These are phyloP conservation scores for Pichia sp. DNA, from an alignment of 1,139 yeast species.

Conservation along the genomic window DNA sequence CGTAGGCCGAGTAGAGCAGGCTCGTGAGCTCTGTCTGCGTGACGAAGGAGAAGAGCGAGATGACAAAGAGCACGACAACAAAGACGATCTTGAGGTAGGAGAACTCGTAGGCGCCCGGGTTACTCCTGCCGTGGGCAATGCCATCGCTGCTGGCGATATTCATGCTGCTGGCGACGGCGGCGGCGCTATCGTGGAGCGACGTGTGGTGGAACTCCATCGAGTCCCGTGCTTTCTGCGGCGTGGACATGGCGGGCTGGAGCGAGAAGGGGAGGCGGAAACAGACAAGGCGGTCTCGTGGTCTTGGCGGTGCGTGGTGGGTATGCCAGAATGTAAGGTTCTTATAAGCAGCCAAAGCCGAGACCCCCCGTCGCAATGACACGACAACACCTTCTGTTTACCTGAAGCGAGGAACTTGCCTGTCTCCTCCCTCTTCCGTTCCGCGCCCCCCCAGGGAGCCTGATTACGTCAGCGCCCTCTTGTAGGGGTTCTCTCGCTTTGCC, in stretches of 20 bases:
- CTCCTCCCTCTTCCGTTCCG: too few relatives aligned
- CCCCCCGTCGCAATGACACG: too few relatives aligned
- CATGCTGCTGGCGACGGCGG: background rate
- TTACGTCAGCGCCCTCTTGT: too few relatives aligned
- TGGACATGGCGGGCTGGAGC: background rate
- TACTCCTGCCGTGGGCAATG: too few relatives aligned
- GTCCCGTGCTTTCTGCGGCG: background rate
- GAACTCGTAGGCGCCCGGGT: slow-evolving; percentile 18
- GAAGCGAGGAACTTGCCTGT: too few relatives aligned
- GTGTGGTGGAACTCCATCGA: background rate
- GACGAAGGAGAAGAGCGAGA: slow-evolving; percentile 65
- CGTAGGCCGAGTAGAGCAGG: slow-evolving; percentile 52
- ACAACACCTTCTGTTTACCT: too few relatives aligned
- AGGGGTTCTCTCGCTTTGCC: too few relatives aligned
- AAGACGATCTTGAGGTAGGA: slow-evolving; percentile 43
- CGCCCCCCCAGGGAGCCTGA: too few relatives aligned
- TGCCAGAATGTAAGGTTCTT: too few relatives aligned
- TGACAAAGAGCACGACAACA: slow-evolving; percentile 52
- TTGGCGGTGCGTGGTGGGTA: too few relatives aligned
- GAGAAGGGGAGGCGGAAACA: background rate
- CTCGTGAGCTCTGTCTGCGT: slow-evolving; percentile 78
- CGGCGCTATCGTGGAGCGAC: background rate
- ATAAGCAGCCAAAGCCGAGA: too few relatives aligned
- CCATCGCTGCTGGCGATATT: background rate
- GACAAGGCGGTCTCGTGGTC: background rate